phyloP scores from a whole-genome alignment of 768 basidiomycete species.

The Rhodocollybia butyracea region DNA sequence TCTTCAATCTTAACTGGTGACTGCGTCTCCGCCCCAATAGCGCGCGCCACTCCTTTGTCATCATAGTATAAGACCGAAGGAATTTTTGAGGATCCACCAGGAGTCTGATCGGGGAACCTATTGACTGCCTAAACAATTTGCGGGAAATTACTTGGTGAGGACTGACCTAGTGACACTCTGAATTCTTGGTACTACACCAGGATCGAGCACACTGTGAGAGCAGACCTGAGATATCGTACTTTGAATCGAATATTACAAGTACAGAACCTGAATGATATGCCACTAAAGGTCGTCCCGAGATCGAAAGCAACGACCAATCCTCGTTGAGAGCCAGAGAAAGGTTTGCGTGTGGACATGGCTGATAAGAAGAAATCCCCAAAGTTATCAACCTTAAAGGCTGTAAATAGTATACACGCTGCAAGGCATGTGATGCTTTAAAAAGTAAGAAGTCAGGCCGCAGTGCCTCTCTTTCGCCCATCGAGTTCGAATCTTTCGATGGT shows the following conservation, averaged over 20 bases:
- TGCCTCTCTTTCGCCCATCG: no score
- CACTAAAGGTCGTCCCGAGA: conserved; percentile 28
- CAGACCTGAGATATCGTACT: neutral
- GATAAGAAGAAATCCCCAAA: no score
- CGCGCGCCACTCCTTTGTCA: conserved; percentile 29
- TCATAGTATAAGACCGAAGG: conserved; percentile 49
- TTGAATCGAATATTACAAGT: neutral
- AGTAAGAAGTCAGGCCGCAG: no score
- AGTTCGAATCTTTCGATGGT: no score
- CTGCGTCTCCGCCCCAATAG: conserved; percentile 42
- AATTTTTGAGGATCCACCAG: conserved; percentile 45
- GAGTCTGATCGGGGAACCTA: conserved; percentile 45
- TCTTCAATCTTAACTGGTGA: conserved; percentile 31
- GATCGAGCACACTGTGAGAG: conserved; percentile 34
- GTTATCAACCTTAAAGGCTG: no score
- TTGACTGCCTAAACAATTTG: neutral
- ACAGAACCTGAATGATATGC: conserved; percentile 22
- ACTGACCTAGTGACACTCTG: conserved; percentile 9
- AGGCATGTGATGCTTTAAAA: no score
- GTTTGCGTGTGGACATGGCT: no score
- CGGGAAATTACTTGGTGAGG: neutral
- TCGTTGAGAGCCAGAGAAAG: conserved; percentile 25
- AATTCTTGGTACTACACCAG: conserved; percentile 33
- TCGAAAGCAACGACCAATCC: conserved; percentile 29
- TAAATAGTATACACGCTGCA: no score